Conservation (phyloP, 2,329 filamentous ascomycete species). For the Colletotrichum sp. region DNA sequence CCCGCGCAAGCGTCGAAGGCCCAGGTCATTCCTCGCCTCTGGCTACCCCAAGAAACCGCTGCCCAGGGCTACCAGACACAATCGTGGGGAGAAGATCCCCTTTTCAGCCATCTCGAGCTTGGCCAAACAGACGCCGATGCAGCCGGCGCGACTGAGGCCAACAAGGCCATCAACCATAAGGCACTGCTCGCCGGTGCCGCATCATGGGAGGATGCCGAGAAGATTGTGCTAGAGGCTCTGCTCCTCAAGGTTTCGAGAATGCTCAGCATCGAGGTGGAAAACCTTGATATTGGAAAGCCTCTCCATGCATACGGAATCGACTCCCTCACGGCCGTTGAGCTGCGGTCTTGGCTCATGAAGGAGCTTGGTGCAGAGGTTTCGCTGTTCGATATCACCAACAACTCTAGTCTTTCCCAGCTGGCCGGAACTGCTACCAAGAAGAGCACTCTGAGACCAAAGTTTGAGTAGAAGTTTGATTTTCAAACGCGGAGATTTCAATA, state of each 20-base stretch:
- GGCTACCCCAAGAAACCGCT: slow-evolving; percentile 25
- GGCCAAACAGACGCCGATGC: background rate
- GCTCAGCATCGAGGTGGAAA: slow-evolving; percentile 16
- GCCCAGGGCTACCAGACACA: slow-evolving; percentile 25
- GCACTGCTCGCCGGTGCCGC: slow-evolving; percentile 24
- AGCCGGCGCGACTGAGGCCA: background rate
- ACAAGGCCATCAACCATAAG: slow-evolving; percentile 16
- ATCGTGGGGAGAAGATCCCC: slow-evolving; percentile 25
- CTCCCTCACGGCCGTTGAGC: slow-evolving; percentile 33
- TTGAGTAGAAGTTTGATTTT: background rate
- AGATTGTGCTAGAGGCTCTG: slow-evolving; percentile 27
- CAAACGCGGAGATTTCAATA: background rate
- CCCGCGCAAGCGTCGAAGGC: background rate
- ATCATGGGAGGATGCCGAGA: slow-evolving; percentile 24
- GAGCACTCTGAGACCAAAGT: slow-evolving; percentile 23
- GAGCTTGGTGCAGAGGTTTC: slow-evolving; percentile 47
- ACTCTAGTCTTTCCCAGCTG: slow-evolving; percentile 26
- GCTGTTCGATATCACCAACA: slow-evolving; percentile 48
- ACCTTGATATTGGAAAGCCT: slow-evolving; percentile 25
- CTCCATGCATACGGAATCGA: slow-evolving; percentile 29
- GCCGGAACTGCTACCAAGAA: slow-evolving; percentile 26
- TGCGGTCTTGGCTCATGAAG: slow-evolving; percentile 52
- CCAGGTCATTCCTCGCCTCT: slow-evolving; percentile 29
- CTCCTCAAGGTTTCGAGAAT: slow-evolving; percentile 26
- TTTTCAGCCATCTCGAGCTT: slow-evolving; percentile 25